Evolutionary conservation across 2,329 filamentous ascomycete genomes (phyloP).

Genomic region (Diaporthe australafricana): DNA sequence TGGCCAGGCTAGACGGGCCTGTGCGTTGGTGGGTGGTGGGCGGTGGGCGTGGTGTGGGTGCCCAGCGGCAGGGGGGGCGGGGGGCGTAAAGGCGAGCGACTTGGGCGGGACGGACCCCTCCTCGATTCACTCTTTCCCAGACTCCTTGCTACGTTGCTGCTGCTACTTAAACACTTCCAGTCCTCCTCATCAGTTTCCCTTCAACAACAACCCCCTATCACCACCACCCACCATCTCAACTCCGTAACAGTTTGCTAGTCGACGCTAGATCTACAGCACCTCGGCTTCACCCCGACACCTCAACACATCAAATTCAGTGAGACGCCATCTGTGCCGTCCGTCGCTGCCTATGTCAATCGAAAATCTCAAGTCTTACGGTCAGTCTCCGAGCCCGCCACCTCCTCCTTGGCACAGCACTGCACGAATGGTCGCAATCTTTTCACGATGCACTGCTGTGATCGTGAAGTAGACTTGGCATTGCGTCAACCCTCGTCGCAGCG

Average conservation of each 20-base stretch:
- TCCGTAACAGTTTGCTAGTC: conserved; percentile 30
- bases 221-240: conserved; percentile 21
- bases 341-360: conserved; percentile 91
- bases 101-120: neutral
- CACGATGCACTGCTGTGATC: neutral
- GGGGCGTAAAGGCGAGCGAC: conserved; percentile 8
- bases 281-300: conserved; percentile 37
- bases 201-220: conserved; percentile 21
- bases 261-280: conserved; percentile 24
- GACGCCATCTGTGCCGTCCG: conserved; percentile 61
- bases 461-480: neutral
- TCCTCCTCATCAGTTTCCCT: conserved; percentile 9
- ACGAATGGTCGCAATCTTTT: neutral
- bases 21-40: neutral
- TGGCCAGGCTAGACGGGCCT: neutral
- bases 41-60: neutral
- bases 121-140: conserved; percentile 29
- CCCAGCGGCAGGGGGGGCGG: neutral
- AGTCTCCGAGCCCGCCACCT: neutral
- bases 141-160: conserved; percentile 18
- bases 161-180: conserved; percentile 22
- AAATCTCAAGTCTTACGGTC: conserved; percentile 79
- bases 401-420: neutral
- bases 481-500: neutral
- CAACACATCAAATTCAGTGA: conserved; percentile 53